Base-by-base conservation (phyloP, 805 yeast genomes). In the Nematodospora valgi region DNA sequence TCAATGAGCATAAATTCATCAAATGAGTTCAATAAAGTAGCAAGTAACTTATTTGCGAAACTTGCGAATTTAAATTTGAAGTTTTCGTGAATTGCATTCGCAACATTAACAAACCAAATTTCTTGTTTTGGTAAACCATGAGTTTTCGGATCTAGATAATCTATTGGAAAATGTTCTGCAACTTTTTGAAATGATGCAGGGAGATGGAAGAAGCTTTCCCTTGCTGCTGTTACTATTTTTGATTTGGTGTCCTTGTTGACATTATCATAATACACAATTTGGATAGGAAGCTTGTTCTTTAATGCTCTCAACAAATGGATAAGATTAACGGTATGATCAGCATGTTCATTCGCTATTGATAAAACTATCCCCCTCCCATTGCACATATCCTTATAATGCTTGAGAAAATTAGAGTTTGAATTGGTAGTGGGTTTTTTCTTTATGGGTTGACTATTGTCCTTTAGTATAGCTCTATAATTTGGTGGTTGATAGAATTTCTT, bases 21-120 rank as follows among this genome's bases (percentile, higher is more conserved):
- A 47, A 72, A 76, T 2, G 80, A 68, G 39, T 71, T 78, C 54
- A 80, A 80, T 25, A 76, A 42, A 16, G 72, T 61, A 1, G 85
- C 82, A 20, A 78, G 46, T 51, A 80, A 65, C 50, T 80, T 80
- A 35, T 57, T 55, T 17, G 54, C 48, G 38, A 52, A 57, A 12
- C 41, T 43, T 9, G 35, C 38, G 29, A 59, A 58, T 31, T 49
- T 53, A n/a, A 31, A 39, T 19, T 43, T 41, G 27, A 48, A 56
- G 23, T 49, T 44, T 6, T 44, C 43, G 22, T 47, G 49, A 19
- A 59, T 49, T 6, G 49, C 54, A 36, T 50, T 53, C 17, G 45
- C 41, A 6, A 48, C 52, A 39, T 62, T 61, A 8, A 63, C 66
- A 44, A 59, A 61, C 68, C 68, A 61, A 16, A 63, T 33, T 43